These are phyloP conservation scores for Aspergillus affinis DNA, from an alignment of 495 filamentous ascomycete species.

Conservation along the genomic window DNA sequence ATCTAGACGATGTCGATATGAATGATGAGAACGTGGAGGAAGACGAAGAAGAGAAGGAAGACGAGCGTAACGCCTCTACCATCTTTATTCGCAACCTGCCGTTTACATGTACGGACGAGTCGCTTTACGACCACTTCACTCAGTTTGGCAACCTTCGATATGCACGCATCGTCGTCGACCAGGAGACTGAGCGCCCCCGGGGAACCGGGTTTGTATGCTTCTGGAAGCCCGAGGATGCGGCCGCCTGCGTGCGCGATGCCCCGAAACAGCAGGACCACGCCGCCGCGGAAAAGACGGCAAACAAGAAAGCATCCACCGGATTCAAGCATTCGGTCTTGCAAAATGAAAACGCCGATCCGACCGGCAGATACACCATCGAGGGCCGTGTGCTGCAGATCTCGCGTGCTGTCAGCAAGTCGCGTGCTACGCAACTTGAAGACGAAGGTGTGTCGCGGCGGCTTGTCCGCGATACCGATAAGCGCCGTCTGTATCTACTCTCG, in stretches of 20 bases:
- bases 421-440: constrained; percentile 72
- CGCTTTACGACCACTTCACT: constrained; percentile 77
- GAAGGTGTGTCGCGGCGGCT: constrained; percentile 62
- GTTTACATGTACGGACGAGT: constrained; percentile 77
- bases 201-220: constrained; percentile 97
- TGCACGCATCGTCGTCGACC: constrained; percentile 84
- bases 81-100: constrained; percentile 95
- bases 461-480: constrained; percentile 79
- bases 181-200: constrained; percentile 75
- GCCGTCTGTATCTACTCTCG: constrained; percentile 83
- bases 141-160: constrained; percentile 84
- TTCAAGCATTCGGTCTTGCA: constrained; percentile 79
- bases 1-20: constrained; percentile 37
- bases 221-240: constrained; percentile 69
- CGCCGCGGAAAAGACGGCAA: constrained; percentile 35
- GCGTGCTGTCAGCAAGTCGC: constrained; percentile 76
- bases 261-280: constrained; percentile 54
- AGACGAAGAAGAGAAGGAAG: constrained; percentile 51
- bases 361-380: constrained; percentile 83
- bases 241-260: constrained; percentile 68
- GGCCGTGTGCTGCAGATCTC: constrained; percentile 82
- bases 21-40: constrained; percentile 50
- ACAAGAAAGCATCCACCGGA: constrained; percentile 36
- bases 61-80: constrained; percentile 63
- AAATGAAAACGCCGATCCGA: constrained; percentile 71